Percentiles rank a stretch among this genome's conserved stretches.
Conservation (phyloP, 345 rosid genomes). For the Arabidopsis thaliana region TAIR10.1 NC_003070.9:26667001-26667500, state of each 20-base stretch:
- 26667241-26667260: neutral
- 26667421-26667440: neutral
- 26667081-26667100: neutral
- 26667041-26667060: constrained; percentile 1
- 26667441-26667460: constrained; percentile 15
- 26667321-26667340: neutral
- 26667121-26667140: neutral
- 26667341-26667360: constrained; percentile 4
- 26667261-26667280: neutral
- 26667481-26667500: neutral
- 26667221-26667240: no score
- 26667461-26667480: neutral
- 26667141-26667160: neutral
- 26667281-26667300: neutral
- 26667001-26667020: constrained; percentile 54
- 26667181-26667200: neutral
- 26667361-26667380: neutral
- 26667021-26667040: neutral
- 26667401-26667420: constrained; percentile 20
- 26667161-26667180: neutral
- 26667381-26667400: constrained; percentile 30
- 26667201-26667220: no score
- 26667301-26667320: neutral
- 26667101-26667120: neutral
- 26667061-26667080: neutral